Percentiles rank a stretch among this genome's conserved stretches.
phyloP scores from a whole-genome alignment of 768 basidiomycete genomes.

The Gloeostereum incarnatum region DNA sequence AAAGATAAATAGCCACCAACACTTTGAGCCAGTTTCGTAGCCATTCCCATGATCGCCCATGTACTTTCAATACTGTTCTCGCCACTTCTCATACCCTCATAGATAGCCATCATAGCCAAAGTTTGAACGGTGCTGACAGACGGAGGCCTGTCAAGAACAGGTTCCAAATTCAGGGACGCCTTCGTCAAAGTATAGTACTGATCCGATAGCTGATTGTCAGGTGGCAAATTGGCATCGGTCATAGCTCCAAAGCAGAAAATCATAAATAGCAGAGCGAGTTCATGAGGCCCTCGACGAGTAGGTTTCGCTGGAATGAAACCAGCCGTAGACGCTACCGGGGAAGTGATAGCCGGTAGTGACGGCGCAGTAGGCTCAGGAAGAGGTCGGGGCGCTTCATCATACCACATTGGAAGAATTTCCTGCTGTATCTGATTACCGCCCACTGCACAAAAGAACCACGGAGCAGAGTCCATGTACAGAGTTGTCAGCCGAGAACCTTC shows the following conservation, averaged over 20 bases:
- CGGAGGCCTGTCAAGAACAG: conserved; percentile 61
- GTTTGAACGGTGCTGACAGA: conserved; percentile 65
- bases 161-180: conserved; percentile 56
- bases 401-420: conserved; percentile 60
- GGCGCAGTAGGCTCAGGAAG: conserved; percentile 2
- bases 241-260: conserved; percentile 56
- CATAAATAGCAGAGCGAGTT: conserved; percentile 53
- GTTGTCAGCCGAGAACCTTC: conserved; percentile 51
- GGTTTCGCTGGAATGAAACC: conserved; percentile 5
- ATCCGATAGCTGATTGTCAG: conserved; percentile 42
- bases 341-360: too few species aligned
- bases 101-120: conserved; percentile 59
- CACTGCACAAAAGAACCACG: conserved; percentile 74
- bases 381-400: conserved; percentile 34
- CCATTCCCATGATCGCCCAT: conserved; percentile 58
- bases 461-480: conserved; percentile 70
- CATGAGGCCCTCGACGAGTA: conserved; percentile 35
- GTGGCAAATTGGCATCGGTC: conserved; percentile 44
- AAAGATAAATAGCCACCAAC: conserved; percentile 28
- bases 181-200: conserved; percentile 53
- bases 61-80: conserved; percentile 66
- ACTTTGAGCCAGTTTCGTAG: conserved; percentile 60
- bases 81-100: conserved; percentile 55
- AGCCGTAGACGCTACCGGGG: conserved; percentile 4
- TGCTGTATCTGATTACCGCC: conserved; percentile 54